A percentile compares a stretch with the other conserved stretches of the same genome.
Evolutionary conservation across 1,284 basidiomycete genomes (phyloP).

Genomic region (Ceratobasidium sp.): DNA sequence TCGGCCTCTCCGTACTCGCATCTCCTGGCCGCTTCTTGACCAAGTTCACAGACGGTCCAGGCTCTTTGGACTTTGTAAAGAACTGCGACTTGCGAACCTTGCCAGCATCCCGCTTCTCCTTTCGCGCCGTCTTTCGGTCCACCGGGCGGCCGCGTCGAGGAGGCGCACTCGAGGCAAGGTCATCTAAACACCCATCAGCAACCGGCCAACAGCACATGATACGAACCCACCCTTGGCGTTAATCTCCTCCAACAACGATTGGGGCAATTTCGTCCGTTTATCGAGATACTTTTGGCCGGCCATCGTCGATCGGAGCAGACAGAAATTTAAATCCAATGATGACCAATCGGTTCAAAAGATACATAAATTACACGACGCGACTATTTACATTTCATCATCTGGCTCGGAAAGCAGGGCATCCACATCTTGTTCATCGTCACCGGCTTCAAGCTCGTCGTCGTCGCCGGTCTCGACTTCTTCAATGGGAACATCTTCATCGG

Average conservation of each 20-base stretch:
- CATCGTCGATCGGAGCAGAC: not conserved
- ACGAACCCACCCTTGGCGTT: slow-evolving; percentile 6
- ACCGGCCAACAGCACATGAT: not conserved
- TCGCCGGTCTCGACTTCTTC: slow-evolving; percentile 34
- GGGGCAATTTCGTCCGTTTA: slow-evolving; percentile 26
- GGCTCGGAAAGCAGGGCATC: slow-evolving; percentile 28
- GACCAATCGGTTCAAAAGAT: not conserved
- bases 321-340: slow-evolving; percentile 3
- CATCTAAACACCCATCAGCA: slow-evolving; percentile 17
- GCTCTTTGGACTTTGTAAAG: slow-evolving; percentile 1
- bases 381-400: slow-evolving; percentile 37
- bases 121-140: slow-evolving; percentile 20
- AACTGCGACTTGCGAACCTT: slow-evolving; percentile 17
- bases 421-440: slow-evolving; percentile 31
- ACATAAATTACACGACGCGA: slow-evolving; percentile 16
- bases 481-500: slow-evolving; percentile 55
- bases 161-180: slow-evolving; percentile 11
- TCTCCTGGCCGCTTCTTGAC: slow-evolving; percentile 15
- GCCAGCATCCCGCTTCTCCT: slow-evolving; percentile 14
- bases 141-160: not conserved
- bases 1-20: no score
- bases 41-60: not conserved
- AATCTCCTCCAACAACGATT: slow-evolving; percentile 17
- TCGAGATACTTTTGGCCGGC: slow-evolving; percentile 20
- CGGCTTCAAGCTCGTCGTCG: slow-evolving; percentile 27